Evolutionary conservation across 1,284 basidiomycete genomes (phyloP).

Genomic region (Singerocomus inundabilis): DNA sequence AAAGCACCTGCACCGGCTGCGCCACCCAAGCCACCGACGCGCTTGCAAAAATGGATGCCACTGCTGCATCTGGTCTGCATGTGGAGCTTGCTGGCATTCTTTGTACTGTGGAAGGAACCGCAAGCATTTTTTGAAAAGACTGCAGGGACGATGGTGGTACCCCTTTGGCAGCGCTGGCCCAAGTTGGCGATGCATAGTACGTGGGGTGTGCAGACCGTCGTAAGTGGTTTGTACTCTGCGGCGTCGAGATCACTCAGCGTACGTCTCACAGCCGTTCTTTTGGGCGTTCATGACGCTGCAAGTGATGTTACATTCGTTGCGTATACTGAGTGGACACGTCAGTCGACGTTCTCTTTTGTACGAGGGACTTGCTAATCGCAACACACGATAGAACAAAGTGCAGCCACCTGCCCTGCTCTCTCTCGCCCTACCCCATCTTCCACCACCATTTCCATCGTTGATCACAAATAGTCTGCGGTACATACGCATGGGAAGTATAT

Average conservation of each 20-base stretch:
- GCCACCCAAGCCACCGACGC: conserved; percentile 39
- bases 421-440: conserved; percentile 61
- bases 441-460: conserved; percentile 57
- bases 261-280: conserved; percentile 61
- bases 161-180: conserved; percentile 58
- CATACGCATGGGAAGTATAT: conserved; percentile 57
- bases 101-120: conserved; percentile 66
- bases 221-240: conserved; percentile 32
- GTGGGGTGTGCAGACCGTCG: conserved; percentile 55
- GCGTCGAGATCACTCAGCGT: conserved; percentile 9
- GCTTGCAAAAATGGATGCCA: conserved; percentile 59
- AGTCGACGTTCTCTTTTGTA: conserved; percentile 31
- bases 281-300: conserved; percentile 74
- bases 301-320: conserved; percentile 63
- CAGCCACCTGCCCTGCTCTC: conserved; percentile 58
- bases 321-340: conserved; percentile 67
- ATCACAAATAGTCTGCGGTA: conserved; percentile 64
- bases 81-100: conserved; percentile 65
- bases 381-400: conserved; percentile 49
- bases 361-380: conserved; percentile 1
- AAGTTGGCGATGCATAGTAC: conserved; percentile 40
- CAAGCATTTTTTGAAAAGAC: conserved; percentile 36
- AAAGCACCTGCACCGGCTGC: conserved; percentile 18
- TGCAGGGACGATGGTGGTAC: conserved; percentile 18
- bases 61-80: conserved; percentile 60